Conservation (phyloP, 2,329 filamentous ascomycete genomes). For the Talaromyces sp. region DNA sequence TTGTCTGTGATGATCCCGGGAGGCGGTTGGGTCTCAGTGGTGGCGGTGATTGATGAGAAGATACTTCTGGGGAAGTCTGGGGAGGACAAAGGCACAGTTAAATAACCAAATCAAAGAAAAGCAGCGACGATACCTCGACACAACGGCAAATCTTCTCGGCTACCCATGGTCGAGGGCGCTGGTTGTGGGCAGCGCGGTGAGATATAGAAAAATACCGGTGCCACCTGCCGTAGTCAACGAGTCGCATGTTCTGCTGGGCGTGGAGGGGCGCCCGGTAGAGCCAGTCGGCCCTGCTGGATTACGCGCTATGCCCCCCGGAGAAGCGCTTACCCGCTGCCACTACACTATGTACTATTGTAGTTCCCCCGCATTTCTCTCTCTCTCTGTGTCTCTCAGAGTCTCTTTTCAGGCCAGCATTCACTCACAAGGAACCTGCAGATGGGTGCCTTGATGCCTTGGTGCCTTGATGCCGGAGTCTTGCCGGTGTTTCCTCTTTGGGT, state of each 20-base stretch:
- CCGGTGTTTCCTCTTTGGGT: not conserved
- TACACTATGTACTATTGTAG: too few relatives aligned
- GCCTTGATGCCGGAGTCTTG: not conserved
- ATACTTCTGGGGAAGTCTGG: conserved; percentile 3
- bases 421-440: too few relatives aligned
- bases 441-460: too few relatives aligned
- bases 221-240: conserved; percentile 6
- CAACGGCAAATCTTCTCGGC: conserved; percentile 9
- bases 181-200: not conserved
- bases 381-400: too few relatives aligned
- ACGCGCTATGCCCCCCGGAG: conserved; percentile 7
- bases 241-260: not conserved
- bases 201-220: conserved; percentile 7
- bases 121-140: not conserved
- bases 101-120: not conserved
- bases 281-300: not conserved
- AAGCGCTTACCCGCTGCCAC: conserved; percentile 16
- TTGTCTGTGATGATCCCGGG: not conserved
- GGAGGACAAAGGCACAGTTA: not conserved
- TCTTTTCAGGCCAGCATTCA: too few relatives aligned
- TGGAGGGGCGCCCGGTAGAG: not conserved
- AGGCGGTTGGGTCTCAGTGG: not conserved
- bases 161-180: not conserved
- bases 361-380: not conserved
- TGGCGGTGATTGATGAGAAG: not conserved